Conservation (phyloP, 2,329 filamentous ascomycete species). For the Colletotrichum karsti region DNA sequence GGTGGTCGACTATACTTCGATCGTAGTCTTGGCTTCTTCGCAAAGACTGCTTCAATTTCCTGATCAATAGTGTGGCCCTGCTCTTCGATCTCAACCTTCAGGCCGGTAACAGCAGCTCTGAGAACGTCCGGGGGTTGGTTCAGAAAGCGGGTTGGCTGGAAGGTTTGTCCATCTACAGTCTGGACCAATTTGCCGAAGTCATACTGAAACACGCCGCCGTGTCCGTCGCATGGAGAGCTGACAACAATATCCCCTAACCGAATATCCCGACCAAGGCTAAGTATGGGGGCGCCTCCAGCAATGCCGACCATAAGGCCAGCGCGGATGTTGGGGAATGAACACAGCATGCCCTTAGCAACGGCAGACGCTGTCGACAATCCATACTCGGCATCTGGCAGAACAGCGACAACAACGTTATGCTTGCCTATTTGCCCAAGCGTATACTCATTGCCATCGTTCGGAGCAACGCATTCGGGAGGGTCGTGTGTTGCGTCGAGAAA, state of each 20-base stretch:
- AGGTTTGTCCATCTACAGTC: slow-evolving; percentile 14
- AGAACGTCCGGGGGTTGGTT: slow-evolving; percentile 10
- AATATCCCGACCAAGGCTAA: slow-evolving; percentile 40
- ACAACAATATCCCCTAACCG: slow-evolving; percentile 32
- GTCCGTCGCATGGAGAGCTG: neutral
- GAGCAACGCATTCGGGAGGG: slow-evolving; percentile 9
- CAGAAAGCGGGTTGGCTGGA: neutral
- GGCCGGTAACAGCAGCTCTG: neutral
- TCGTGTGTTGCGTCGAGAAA: neutral
- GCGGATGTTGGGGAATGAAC: slow-evolving; percentile 13
- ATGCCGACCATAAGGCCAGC: slow-evolving; percentile 34
- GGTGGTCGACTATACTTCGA: neutral
- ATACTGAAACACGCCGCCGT: slow-evolving; percentile 21
- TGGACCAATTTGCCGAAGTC: slow-evolving; percentile 31
- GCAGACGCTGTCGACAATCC: slow-evolving; percentile 31
- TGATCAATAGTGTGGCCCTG: neutral
- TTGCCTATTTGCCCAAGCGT: slow-evolving; percentile 29
- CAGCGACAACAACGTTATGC: slow-evolving; percentile 37
- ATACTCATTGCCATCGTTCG: slow-evolving; percentile 36
- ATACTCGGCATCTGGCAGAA: slow-evolving; percentile 30
- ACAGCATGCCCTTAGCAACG: slow-evolving; percentile 21
- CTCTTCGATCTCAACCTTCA: neutral
- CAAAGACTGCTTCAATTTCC: neutral
- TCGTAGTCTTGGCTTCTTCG: neutral
- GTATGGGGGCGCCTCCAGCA: slow-evolving; percentile 41